Evolutionary conservation across 371 early-diverging fungal genomes (phyloP), one percentile per base, ranked within the genome.

Genomic region (Mortierella sp.): DNA sequence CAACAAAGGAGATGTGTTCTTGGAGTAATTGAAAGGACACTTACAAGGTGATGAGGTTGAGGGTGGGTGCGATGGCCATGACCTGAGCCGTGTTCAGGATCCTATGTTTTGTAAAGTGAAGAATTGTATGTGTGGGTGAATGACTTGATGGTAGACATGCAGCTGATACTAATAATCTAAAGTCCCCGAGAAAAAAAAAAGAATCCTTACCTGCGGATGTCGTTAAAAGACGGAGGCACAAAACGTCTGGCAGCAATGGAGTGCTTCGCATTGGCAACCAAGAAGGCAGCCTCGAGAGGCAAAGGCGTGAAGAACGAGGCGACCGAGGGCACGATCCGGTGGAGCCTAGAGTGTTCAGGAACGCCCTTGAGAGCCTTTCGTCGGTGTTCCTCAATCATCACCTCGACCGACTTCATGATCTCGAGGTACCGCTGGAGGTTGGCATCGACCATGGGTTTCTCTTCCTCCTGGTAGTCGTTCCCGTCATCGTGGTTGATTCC

Each of bases 171-270:
- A 71, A 47, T 24, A 31, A 29, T 11, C 14, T 11, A 24, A 31
- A 39, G 9, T 40, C 53, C 4, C 41, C 61, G 61, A 61, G 37
- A 31, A 8, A 13, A 53, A 2, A 13, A 37, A 34, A 31, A 9
- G 9, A 8, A 34, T 61, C 6, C 44, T 16, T 82, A 89, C 89
- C 86, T 85, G 74, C 96, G 88, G 67, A 96, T 89, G 71, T 96
- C 96, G 89, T 96, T 96, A 87, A 96, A 96, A 70, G 91, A 90
- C 1, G 95, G 95, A 65, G 96, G 94, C 22, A 96, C 95, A 80
- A 91, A 91, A 37, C 90, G 87, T 67, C 96, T 88, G 1, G 91
- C 91, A 26, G 93, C 89, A 55, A 96, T 93, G 7, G 89, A 86
- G 61, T 93, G 84, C 64, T 87, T 86, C 6, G 80, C 79, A 85